Base-by-base conservation (phyloP, 1,139 yeast species). In the Protomyces macrosporus region DNA sequence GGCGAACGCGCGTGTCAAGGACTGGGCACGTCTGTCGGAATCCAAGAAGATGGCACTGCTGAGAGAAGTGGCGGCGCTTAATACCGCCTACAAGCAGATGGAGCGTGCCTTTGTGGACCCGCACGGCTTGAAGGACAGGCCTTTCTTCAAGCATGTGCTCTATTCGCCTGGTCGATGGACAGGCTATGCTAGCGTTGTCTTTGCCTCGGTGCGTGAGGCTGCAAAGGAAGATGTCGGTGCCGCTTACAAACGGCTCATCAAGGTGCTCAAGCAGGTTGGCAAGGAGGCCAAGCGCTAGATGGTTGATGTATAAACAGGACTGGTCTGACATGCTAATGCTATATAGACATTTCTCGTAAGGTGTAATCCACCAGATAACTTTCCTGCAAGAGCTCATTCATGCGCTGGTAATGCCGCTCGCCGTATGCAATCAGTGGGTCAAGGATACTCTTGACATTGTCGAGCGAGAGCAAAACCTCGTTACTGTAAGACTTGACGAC, bases 121-220 rank as follows among this genome's bases (percentile, higher is more conserved):
- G 37, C 76, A 81, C 2, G 97, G 97, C 2, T 81, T 90, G 62
- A 81, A 80, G 37, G 78, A 78, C 45, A 81, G 97, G 71, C 77
- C 81, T n/a, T 90, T 96, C 96, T 90, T 86, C 77, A 88, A 86
- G 75, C 96, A 90, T 75, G 81, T 88, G 67, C 83, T 88, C 3
- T 89, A 81, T 74, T 95, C 96, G 2, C 85, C 93, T 62, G 96
- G 96, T 3, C 30, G 48, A 9, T 51, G 59, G 64, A 55, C 53
- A 2, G 56, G 55, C 30, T 50, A 45, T 37, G 58, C 50, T 45
- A 56, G 62, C 14, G 56, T 36, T 30, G 61, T 55, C 35, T 58
- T 64, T 50, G 65, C 64, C 10, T 40, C 63, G 37, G 45, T 60
- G 36, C 39, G 33, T 33, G 66, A 64, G 45, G 64, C 64, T 2